phyloP scores from a whole-genome alignment of 352 stramenopile genomes.

The Blastocystis sp. region DNA sequence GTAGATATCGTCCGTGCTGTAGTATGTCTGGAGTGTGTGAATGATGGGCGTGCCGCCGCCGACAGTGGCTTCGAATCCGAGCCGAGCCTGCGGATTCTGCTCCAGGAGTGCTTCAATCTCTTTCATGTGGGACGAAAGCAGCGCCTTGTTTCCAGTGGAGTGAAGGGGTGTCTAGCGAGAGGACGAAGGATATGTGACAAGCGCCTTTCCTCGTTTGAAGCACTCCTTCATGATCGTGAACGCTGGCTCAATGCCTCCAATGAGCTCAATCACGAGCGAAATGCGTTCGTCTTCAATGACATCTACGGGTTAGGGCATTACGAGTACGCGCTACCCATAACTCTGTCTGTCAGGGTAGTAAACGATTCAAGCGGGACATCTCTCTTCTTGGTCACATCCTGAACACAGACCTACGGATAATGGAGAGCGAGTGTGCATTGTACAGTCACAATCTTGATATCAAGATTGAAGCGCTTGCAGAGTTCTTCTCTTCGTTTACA shows the following conservation, averaged over 20 bases:
- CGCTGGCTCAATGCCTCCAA: not conserved
- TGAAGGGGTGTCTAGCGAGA: not conserved
- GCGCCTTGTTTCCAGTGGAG: slow-evolving; percentile 2
- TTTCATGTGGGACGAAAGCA: not conserved
- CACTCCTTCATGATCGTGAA: slow-evolving; percentile 37
- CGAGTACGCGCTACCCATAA: not conserved
- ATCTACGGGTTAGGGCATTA: not conserved
- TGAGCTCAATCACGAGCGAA: slow-evolving; percentile 7
- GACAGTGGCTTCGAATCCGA: slow-evolving; percentile 27
- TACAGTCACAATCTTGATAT: not conserved
- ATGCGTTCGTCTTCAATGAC: not conserved
- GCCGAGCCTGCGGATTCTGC: not conserved
- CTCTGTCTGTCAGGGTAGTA: not conserved
- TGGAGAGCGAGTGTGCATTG: not conserved
- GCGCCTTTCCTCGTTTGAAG: not conserved
- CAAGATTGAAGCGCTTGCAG: not conserved
- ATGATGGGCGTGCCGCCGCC: slow-evolving; percentile 23
- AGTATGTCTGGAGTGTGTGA: slow-evolving; percentile 24
- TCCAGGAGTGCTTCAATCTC: slow-evolving; percentile 4
- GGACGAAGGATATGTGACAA: slow-evolving; percentile 9
- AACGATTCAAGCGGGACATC: not conserved
- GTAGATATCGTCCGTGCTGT: slow-evolving; percentile 23
- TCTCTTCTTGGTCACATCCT: slow-evolving; percentile 13
- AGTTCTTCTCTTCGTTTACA: not conserved
- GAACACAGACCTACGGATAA: not conserved